Evolutionary conservation across 768 basidiomycete species (phyloP).

Genomic region (Tricholoma saponaceum): DNA sequence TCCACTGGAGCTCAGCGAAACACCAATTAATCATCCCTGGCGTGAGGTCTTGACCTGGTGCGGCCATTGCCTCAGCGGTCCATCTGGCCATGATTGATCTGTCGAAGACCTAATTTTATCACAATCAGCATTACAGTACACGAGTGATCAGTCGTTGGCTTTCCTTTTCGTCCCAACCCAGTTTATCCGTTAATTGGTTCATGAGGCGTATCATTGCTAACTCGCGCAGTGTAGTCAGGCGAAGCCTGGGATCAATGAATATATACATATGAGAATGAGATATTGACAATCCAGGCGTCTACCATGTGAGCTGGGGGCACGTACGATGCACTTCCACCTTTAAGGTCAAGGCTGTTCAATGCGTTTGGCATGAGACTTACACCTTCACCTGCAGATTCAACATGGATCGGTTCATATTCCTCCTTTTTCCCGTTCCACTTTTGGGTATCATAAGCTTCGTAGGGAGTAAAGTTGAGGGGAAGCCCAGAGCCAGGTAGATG

Average conservation of each 20-base stretch:
- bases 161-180: slow-evolving; percentile 12
- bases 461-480: slow-evolving; percentile 6
- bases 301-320: no score
- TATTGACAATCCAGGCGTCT: background rate
- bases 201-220: slow-evolving; percentile 14
- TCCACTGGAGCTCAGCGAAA: slow-evolving; percentile 15
- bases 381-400: background rate
- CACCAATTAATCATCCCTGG: slow-evolving; percentile 13
- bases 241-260: slow-evolving; percentile 3
- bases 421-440: background rate
- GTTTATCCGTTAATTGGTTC: slow-evolving; percentile 15
- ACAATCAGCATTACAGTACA: no score
- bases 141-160: background rate
- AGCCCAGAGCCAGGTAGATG: slow-evolving; percentile 10
- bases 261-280: no score
- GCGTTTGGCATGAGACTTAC: slow-evolving; percentile 6
- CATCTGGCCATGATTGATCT: background rate
- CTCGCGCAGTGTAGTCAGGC: slow-evolving; percentile 12
- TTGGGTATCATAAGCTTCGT: background rate
- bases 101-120: background rate
- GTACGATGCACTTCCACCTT: background rate
- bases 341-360: background rate
- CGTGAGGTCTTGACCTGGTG: background rate
- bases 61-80: background rate
- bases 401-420: background rate